These are phyloP conservation scores for Blastomyces percursus DNA, from an alignment of 2,329 filamentous ascomycete genomes.

Conservation along the genomic window DNA sequence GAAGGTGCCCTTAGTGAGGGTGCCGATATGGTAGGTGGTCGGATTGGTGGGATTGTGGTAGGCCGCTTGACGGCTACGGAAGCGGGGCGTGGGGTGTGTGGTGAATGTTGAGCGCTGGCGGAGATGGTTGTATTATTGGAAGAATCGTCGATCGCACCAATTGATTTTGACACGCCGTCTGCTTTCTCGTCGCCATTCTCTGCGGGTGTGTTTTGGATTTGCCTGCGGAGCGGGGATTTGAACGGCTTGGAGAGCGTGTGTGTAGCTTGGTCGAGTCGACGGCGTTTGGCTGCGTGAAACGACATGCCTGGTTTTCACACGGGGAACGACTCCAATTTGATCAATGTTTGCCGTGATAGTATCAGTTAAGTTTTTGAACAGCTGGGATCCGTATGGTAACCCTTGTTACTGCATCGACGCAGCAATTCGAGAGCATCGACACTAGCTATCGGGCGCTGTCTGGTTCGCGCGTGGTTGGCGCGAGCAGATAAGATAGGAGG, in stretches of 20 bases:
- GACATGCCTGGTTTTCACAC: slow-evolving; percentile 11
- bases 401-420: background rate
- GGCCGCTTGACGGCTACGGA: background rate
- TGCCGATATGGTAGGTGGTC: background rate
- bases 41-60: slow-evolving; percentile 7
- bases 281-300: slow-evolving; percentile 44
- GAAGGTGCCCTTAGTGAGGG: slow-evolving; percentile 8
- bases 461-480: background rate
- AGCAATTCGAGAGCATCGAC: background rate
- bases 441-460: background rate
- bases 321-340: background rate
- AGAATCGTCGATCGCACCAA: background rate
- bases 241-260: slow-evolving; percentile 59
- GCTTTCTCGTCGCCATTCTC: background rate
- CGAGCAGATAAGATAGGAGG: background rate
- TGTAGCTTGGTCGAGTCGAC: slow-evolving; percentile 48
- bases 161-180: background rate
- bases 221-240: slow-evolving; percentile 54
- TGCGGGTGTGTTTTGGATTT: slow-evolving; percentile 11
- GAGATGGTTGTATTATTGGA: background rate
- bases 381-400: background rate
- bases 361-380: background rate
- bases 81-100: background rate
- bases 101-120: background rate
- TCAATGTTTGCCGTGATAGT: background rate